Percentiles rank a stretch among this genome's conserved stretches.
These are phyloP conservation scores for Pichia sp. DNA, from an alignment of 1,139 yeast species.

Conservation along the genomic window DNA sequence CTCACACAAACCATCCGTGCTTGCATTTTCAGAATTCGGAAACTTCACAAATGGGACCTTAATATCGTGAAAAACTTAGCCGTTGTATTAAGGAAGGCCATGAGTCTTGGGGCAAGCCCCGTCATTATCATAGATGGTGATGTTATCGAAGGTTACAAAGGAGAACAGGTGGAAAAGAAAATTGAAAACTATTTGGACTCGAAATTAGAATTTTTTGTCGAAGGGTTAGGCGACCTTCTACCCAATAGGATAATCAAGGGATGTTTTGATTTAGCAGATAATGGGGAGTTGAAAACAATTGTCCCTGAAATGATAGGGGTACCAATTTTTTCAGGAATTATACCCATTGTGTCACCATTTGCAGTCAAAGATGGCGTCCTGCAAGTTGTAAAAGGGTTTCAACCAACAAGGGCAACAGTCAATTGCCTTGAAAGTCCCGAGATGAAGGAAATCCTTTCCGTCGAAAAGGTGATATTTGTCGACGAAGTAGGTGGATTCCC, in stretches of 20 bases:
- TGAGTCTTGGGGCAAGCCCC: slow-evolving; percentile 39
- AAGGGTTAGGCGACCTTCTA: slow-evolving; percentile 17
- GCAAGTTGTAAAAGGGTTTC: slow-evolving; percentile 35
- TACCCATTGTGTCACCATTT: slow-evolving; percentile 62
- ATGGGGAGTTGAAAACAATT: slow-evolving; percentile 21
- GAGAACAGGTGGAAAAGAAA: slow-evolving; percentile 11
- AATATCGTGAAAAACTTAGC: slow-evolving; percentile 32
- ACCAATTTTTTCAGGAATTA: slow-evolving; percentile 39
- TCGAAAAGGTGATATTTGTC: slow-evolving; percentile 76
- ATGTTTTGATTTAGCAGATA: slow-evolving; percentile 30
- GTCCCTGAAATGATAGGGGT: slow-evolving; percentile 35
- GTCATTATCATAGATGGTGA: slow-evolving; percentile 33
- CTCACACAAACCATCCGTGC: slow-evolving; percentile 47
- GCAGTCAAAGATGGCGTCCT: slow-evolving; percentile 41
- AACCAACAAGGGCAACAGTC: slow-evolving; percentile 34
- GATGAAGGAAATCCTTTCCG: slow-evolving; percentile 37
- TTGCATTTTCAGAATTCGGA: slow-evolving; percentile 47
- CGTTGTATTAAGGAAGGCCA: slow-evolving; percentile 34
- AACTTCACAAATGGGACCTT: slow-evolving; percentile 29
- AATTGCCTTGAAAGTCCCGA: slow-evolving; percentile 26
- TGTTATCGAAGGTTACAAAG: slow-evolving; percentile 5
- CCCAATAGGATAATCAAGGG: slow-evolving; percentile 33
- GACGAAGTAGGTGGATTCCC: slow-evolving; percentile 90
- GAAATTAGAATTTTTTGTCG: slow-evolving; percentile 16
- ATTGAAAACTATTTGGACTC: slow-evolving; percentile 9